Evolutionary conservation across 2,329 filamentous ascomycete species (phyloP), one percentile per base, ranked within the genome.

Genomic region (Aureobasidium leucospermi): DNA sequence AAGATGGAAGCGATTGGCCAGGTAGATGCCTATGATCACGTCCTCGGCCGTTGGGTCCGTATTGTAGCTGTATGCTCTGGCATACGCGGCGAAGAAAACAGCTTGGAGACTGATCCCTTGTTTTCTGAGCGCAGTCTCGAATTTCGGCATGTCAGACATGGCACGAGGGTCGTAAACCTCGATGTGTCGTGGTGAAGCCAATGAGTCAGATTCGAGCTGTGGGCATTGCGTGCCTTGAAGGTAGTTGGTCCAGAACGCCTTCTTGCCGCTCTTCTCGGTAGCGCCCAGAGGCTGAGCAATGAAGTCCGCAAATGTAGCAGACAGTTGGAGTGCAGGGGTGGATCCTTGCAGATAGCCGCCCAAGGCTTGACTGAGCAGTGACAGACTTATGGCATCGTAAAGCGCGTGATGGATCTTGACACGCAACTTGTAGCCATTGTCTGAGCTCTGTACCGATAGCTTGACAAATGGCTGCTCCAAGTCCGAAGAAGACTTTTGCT

Each of bases 361-460:
- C 11, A 87, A 73, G 42, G 80, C 73, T 13, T 79, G 68, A 23
- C 90, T 75, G 6, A 96, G 74, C 0, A 79, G 69, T 0, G 85
- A 82, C 4, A 96, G 76, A 66, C 89, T 94, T 61, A 95, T 79
- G 6, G 86, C 91, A 70, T 96, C 93, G 68, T 96, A 97, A 0
- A 96, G 77, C 0, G 89, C 88, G 70, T 97, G 92, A 63, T 96
- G 91, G 4, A 96, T 86, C 29, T 78, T 76, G 2, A 80, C 73
- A 47, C 73, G 65, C 46, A 79, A 59, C 7, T 49, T 46, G 53
- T 60, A 67, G 11, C 59, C 61, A 7, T 60, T 55, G 9, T 63
- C 59, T 3, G 64, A 57, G 1, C 64, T 60, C 2, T 63, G 32
- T 0, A 66, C 63, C 60, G 69, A 66, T 7, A 67, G 59, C 52